Conservation (phyloP, 1,139 yeast genomes). For the Trichomonascaceae sp. region DNA sequence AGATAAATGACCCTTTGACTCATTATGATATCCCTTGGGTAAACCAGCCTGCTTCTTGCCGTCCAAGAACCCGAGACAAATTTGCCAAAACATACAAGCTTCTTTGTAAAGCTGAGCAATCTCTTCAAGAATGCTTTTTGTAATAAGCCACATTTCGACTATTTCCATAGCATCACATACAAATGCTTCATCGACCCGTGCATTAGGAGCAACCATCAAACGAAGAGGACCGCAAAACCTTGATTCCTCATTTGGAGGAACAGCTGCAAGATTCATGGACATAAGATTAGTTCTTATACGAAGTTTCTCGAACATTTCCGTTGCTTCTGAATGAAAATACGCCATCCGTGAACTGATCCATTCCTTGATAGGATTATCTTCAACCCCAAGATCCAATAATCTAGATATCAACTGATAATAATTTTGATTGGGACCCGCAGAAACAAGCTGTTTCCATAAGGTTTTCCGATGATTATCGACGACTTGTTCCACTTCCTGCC, state of each 20-base stretch:
- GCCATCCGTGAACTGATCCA: slow-evolving; percentile 50
- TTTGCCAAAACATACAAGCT: slow-evolving; percentile 43
- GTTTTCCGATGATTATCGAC: slow-evolving; percentile 58
- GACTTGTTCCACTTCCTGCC: slow-evolving; percentile 61
- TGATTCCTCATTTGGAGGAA: slow-evolving; percentile 15
- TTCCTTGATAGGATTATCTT: slow-evolving; percentile 58
- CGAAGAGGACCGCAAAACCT: slow-evolving; percentile 8
- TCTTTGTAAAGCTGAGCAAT: slow-evolving; percentile 30
- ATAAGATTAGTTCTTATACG: slow-evolving; percentile 29
- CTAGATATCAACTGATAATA: slow-evolving; percentile 54
- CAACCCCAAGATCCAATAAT: slow-evolving; percentile 53
- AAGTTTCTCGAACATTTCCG: slow-evolving; percentile 36
- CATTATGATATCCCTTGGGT: slow-evolving; percentile 41
- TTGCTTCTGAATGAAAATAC: slow-evolving; percentile 36
- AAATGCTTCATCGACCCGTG: slow-evolving; percentile 21
- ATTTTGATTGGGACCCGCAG: slow-evolving; percentile 36
- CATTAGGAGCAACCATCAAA: slow-evolving; percentile 6
- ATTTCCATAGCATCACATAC: slow-evolving; percentile 40
- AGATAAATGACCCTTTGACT: slow-evolving; percentile 31
- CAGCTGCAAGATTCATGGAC: slow-evolving; percentile 28
- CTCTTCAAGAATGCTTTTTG: slow-evolving; percentile 43
- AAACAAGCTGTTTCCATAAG: slow-evolving; percentile 54
- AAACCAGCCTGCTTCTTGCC: slow-evolving; percentile 40
- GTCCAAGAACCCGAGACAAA: slow-evolving; percentile 40
- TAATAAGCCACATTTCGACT: slow-evolving; percentile 49